phyloP scores from a whole-genome alignment of 1,139 yeast genomes.

The Suhomyces bokatorum region DNA sequence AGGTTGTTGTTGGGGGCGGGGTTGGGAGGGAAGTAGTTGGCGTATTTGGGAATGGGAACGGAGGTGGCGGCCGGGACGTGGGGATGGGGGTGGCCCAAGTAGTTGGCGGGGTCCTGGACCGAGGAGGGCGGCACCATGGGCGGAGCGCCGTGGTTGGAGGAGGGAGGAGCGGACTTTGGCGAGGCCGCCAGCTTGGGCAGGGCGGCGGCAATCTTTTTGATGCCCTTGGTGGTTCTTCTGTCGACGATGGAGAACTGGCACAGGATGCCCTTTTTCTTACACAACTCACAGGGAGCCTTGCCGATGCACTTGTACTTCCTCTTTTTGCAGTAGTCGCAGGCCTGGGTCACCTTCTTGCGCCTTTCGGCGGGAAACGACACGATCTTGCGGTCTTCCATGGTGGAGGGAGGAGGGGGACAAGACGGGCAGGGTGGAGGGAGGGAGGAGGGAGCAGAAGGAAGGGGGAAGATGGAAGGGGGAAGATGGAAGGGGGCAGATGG shows the following conservation, averaged over 20 bases:
- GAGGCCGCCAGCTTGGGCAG: conserved; percentile 3
- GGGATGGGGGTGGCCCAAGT: background rate
- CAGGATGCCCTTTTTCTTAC: conserved; percentile 25
- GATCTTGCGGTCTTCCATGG: conserved; percentile 12
- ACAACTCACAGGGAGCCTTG: conserved; percentile 28
- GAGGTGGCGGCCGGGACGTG: background rate
- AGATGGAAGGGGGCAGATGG: background rate
- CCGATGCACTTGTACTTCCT: conserved; percentile 28
- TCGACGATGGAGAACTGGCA: conserved; percentile 31
- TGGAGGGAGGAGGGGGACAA: background rate
- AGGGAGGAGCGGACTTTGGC: conserved; percentile 1
- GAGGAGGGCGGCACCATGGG: background rate
- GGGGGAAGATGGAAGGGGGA: background rate
- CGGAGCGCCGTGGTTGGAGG: background rate
- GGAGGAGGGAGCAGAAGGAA: background rate
- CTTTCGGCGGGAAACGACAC: conserved; percentile 15
- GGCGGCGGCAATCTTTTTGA: conserved; percentile 10
- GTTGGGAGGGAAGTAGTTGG: conserved; percentile 1
- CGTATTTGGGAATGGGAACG: background rate
- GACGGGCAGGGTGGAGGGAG: background rate
- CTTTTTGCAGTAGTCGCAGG: conserved; percentile 22
- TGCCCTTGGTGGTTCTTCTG: conserved; percentile 24
- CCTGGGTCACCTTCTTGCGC: conserved; percentile 20
- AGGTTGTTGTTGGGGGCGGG: conserved; percentile 1
- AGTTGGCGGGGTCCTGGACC: background rate